Evolutionary conservation across 768 basidiomycete genomes (phyloP), one percentile per base, ranked within the genome.

Genomic region (Lentinula aciculospora): DNA sequence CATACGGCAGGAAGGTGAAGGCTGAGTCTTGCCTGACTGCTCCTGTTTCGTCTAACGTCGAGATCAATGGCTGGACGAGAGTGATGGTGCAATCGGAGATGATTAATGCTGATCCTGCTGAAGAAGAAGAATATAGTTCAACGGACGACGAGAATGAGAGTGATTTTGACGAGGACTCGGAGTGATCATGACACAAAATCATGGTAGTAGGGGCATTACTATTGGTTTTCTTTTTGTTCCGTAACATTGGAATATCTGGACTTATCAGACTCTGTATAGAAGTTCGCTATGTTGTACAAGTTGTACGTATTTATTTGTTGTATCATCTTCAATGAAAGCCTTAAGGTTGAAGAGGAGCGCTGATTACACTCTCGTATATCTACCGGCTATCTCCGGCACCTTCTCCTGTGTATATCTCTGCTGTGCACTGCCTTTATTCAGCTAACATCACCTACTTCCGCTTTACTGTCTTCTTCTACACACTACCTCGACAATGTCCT

Each of bases 401-500:
- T 10, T 21, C 37, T 32, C 44, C 27, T 27, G 48, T 47, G n/a
- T 56, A 32, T 12, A 23, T 47, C 9, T n/a, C n/a, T n/a, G n/a
- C 19, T 56, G 48, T 32, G 32, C 29, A n/a, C 19, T 29, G 9
- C 23, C 25, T 39, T 50, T 21, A 8, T 27, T 36, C 32, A 27
- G 1, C 25, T 34, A 58, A 21, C n/a, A 34, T 37, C 21, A 58
- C 32, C 13, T 50, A 2, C 54, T 15, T n/a, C n/a, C 36, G 44
- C 53, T 28, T 46, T 23, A 54, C 57, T 40, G 57, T 50, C 34
- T 39, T 53, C 45, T 50, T 47, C 46, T 47, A 42, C 31, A 49
- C 34, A 34, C 45, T 37, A 62, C 54, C 34, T 29, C 61, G 46
- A 66, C 58, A 46, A 88, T 89, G 88, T 87, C 86, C 66, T 88